Conservation (phyloP, 2,329 filamentous ascomycete genomes). For the Didymella sp. region DNA sequence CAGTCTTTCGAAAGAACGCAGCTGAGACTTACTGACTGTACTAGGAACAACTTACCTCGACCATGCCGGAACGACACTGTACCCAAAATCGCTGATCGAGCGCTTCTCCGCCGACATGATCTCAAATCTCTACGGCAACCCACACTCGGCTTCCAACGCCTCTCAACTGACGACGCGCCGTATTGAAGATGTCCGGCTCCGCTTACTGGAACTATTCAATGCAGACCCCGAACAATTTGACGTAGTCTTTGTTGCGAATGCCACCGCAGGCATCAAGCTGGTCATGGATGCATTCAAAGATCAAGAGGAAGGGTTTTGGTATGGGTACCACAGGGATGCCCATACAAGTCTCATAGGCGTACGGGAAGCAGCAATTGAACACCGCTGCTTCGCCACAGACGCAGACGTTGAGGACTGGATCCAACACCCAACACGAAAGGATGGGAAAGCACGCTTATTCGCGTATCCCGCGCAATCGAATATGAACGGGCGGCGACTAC, state of each 20-base stretch:
- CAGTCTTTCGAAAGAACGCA: conserved; percentile 14
- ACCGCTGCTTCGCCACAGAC: conserved; percentile 71
- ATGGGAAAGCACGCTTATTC: conserved; percentile 61
- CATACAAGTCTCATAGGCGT: conserved; percentile 89
- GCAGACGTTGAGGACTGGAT: conserved; percentile 71
- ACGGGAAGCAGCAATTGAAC: conserved; percentile 69
- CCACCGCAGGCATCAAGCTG: conserved; percentile 88
- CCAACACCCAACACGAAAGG: conserved; percentile 35
- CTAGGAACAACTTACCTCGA: conserved; percentile 84
- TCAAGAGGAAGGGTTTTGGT: conserved; percentile 74
- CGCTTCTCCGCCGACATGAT: conserved; percentile 81
- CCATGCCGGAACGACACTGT: conserved; percentile 91
- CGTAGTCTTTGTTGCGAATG: conserved; percentile 88
- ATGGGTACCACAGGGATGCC: conserved; percentile 80
- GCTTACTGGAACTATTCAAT: conserved; percentile 77
- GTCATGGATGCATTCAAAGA: conserved; percentile 79
- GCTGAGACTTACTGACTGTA: conserved; percentile 14
- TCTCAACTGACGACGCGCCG: conserved; percentile 78
- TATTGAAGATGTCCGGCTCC: conserved; percentile 77
- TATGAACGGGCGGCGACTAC: conserved; percentile 81
- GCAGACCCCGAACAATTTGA: conserved; percentile 84
- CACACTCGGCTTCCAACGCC: conserved; percentile 83
- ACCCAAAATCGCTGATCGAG: conserved; percentile 81
- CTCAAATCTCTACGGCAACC: conserved; percentile 83
- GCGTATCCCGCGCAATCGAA: conserved; percentile 93